Evolutionary conservation across 106 monocot genomes (phyloP), one percentile per base, ranked within the genome.

Genomic region (Dioscorea dumetorum): DNA sequence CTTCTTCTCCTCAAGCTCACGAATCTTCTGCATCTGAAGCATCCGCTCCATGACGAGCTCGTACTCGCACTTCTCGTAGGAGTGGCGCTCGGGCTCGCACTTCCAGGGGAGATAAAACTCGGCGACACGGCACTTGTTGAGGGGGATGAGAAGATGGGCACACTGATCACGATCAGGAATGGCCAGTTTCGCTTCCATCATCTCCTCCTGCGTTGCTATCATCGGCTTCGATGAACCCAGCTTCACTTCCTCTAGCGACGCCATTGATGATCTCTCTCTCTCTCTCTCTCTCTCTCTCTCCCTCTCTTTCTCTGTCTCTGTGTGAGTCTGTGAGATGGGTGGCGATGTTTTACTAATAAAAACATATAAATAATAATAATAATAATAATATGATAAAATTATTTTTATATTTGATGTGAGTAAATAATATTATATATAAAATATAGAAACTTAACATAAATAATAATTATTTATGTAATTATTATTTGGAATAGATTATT

Each of bases 11-110:
- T 97, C 81, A 50, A 71, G 58, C 57, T 84, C 86, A n/a, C 82
- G 79, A 85, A 99, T 92, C 84, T 87, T 87, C 87, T 92, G 92
- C 97, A 99, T 99, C 92, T 99, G 89, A 53, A 99, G 78, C 87
- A 99, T 89, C 22, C 97, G 80, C 87, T 99, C 97, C 97, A 99
- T 92, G 74, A 99, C 97, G 62, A 99, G 87, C 83, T 99, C 97
- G 80, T 99, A 92, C 79, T 99, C 82, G 82, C 97, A 99, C 77
- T 99, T 99, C 92, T 99, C 92, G 75, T 92, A 99, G 57, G 75
- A 22, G 77, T 99, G 92, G 68, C 91, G 76, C 86, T 99, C 89
- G 48, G 50, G 5, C 81, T 92, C 97, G 80, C 97, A 99, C 82
- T 89, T 92, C 97, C 97, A 99, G 2, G 97, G 97, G 28, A 99